Conservation (phyloP, 1,284 basidiomycete species). For the Leucoagaricus sp. region DNA sequence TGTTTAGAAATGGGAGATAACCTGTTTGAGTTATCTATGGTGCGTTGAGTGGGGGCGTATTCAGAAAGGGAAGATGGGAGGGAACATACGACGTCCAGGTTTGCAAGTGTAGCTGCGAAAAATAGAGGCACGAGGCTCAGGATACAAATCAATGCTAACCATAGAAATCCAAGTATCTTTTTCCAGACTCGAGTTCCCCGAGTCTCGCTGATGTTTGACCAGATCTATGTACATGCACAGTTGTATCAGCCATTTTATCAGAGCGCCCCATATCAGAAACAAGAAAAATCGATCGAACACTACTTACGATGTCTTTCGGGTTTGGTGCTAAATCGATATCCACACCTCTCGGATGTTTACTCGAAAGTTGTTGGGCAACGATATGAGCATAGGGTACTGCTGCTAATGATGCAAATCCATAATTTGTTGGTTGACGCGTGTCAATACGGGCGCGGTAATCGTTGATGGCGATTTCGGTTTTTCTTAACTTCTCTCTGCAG, state of each 20-base stretch:
- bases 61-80: neutral
- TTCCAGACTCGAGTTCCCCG: constrained; percentile 67
- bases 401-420: constrained; percentile 93
- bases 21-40: constrained; percentile 46
- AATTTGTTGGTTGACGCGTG: constrained; percentile 79
- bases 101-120: constrained; percentile 80
- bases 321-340: constrained; percentile 77
- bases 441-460: constrained; percentile 75
- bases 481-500: constrained; percentile 65
- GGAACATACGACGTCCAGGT: constrained; percentile 66
- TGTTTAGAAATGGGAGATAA: constrained; percentile 71
- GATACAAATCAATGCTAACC: constrained; percentile 78
- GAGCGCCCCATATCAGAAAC: neutral
- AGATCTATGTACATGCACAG: constrained; percentile 53
- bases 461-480: constrained; percentile 79
- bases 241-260: constrained; percentile 6
- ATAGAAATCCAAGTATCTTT: constrained; percentile 71
- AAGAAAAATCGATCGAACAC: neutral
- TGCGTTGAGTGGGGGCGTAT: neutral
- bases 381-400: constrained; percentile 89
- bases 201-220: constrained; percentile 83
- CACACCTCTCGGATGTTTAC: constrained; percentile 74
- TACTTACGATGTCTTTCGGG: constrained; percentile 79
- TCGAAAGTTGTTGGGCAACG: constrained; percentile 68
- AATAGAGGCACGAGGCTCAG: constrained; percentile 89